phyloP scores from a whole-genome alignment of 345 rosid species.

The Stellera chamaejasme region DNA sequence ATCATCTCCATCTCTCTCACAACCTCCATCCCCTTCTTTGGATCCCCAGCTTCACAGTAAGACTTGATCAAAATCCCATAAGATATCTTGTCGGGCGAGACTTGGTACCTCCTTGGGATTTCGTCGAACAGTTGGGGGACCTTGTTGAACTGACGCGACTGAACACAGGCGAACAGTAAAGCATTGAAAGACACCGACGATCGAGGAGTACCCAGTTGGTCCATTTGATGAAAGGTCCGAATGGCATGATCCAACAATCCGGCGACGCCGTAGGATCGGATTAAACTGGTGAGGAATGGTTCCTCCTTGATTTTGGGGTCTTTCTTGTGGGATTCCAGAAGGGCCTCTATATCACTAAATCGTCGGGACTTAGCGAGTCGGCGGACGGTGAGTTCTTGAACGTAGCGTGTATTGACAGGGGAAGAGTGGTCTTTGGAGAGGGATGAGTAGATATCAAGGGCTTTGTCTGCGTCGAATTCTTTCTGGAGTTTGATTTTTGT shows the following conservation, averaged over 20 bases:
- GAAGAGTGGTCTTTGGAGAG: constrained; percentile 30
- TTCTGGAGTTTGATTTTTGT: constrained; percentile 49
- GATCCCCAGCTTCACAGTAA: constrained; percentile 39
- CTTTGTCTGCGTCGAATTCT: constrained; percentile 68
- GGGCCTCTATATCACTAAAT: constrained; percentile 43
- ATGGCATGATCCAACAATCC: constrained; percentile 50
- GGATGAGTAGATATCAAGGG: constrained; percentile 49
- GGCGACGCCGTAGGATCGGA: constrained; percentile 54
- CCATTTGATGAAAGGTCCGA: constrained; percentile 41
- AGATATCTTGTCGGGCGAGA: constrained; percentile 48
- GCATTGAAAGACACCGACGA: constrained; percentile 47
- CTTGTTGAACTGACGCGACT: constrained; percentile 20
- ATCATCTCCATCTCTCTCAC: constrained; percentile 42
- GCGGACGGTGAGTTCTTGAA: constrained; percentile 52
- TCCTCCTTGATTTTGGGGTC: constrained; percentile 44
- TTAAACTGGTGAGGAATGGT: constrained; percentile 39
- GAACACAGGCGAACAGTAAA: constrained; percentile 32
- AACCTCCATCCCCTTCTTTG: constrained; percentile 38
- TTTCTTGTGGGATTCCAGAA: constrained; percentile 47
- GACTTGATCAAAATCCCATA: constrained; percentile 54
- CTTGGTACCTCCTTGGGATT: constrained; percentile 27
- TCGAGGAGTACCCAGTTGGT: constrained; percentile 40
- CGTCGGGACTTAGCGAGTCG: constrained; percentile 60
- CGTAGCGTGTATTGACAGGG: constrained; percentile 44
- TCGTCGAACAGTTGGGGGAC: constrained; percentile 52